phyloP scores from a whole-genome alignment of 306 rosid species.

The Lathyrus oleraceus region DNA sequence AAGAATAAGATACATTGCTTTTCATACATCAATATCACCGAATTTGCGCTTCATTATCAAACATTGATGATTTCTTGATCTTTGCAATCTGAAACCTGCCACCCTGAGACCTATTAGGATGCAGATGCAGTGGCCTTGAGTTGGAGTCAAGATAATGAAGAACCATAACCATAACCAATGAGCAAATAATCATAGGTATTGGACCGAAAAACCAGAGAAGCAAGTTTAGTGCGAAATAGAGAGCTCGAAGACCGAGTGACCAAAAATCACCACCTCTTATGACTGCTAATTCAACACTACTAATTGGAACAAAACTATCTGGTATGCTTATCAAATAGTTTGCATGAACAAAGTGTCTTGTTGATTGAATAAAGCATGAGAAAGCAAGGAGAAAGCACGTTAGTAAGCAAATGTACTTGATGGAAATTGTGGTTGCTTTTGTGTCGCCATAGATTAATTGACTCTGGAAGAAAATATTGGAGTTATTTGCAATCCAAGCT shows the following conservation, averaged over 20 bases:
- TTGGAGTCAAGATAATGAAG: slow-evolving; percentile 62
- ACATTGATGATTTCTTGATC: slow-evolving; percentile 13
- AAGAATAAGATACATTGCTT: slow-evolving; percentile 2
- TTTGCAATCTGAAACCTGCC: slow-evolving; percentile 15
- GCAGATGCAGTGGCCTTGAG: slow-evolving; percentile 53
- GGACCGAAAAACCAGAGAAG: slow-evolving; percentile 89
- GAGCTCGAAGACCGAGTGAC: slow-evolving; percentile 75
- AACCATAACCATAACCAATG: slow-evolving; percentile 48
- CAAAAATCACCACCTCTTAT: slow-evolving; percentile 78
- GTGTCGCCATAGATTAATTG: slow-evolving; percentile 66
- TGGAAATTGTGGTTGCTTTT: slow-evolving; percentile 42
- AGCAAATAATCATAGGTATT: slow-evolving; percentile 73
- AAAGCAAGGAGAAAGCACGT: slow-evolving; percentile 74
- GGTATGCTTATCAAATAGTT: slow-evolving; percentile 73
- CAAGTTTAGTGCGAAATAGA: slow-evolving; percentile 68
- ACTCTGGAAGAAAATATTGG: slow-evolving; percentile 46
- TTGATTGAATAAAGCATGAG: slow-evolving; percentile 68
- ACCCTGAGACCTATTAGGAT: slow-evolving; percentile 14
- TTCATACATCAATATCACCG: neutral
- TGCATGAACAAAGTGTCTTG: slow-evolving; percentile 79
- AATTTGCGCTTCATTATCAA: slow-evolving; percentile 4
- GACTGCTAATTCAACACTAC: slow-evolving; percentile 57
- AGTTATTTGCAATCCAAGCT: slow-evolving; percentile 66
- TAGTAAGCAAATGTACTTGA: slow-evolving; percentile 65
- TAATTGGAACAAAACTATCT: slow-evolving; percentile 46